Conservation (phyloP, 495 filamentous ascomycete species). For the Hypomontagnella monticulosa region DNA sequence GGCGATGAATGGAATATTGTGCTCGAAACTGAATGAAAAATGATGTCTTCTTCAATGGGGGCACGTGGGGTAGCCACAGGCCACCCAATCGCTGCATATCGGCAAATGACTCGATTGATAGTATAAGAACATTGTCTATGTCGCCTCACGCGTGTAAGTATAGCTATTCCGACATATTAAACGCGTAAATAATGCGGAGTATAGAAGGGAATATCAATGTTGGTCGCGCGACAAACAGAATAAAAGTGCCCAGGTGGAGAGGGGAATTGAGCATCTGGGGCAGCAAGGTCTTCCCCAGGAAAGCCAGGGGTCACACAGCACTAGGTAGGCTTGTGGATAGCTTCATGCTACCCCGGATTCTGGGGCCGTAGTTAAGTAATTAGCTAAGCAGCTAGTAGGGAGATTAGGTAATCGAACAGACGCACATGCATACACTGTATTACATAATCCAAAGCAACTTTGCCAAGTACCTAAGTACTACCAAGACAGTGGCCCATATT, state of each 20-base stretch:
- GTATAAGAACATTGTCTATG: slow-evolving; percentile 14
- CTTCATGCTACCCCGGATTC: slow-evolving; percentile 21
- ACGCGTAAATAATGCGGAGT: too few species aligned
- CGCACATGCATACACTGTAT: too few species aligned
- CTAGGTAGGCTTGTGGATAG: not conserved
- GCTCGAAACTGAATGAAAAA: slow-evolving; percentile 20
- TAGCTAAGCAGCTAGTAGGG: not conserved
- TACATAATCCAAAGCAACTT: too few species aligned
- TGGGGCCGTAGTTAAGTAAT: slow-evolving; percentile 18
- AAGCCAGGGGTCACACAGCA: not conserved
- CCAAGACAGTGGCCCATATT: too few species aligned
- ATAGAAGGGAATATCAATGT: too few species aligned
- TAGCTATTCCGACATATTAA: too few species aligned
- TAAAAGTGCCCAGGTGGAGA: too few species aligned
- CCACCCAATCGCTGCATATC: slow-evolving; percentile 31
- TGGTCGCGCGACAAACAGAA: not conserved
- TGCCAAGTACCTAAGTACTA: not conserved
- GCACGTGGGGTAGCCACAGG: slow-evolving; percentile 6
- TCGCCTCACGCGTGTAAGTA: too few species aligned
- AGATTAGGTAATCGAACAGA: not conserved
- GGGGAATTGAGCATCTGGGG: too few species aligned
- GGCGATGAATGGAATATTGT: not conserved
- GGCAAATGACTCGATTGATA: slow-evolving; percentile 7
- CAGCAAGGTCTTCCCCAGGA: slow-evolving; percentile 11
- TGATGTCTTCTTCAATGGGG: slow-evolving; percentile 9